A percentile compares a stretch with the other conserved stretches of the same genome.
phyloP scores from a whole-genome alignment of 2,329 filamentous ascomycete species.

The Pseudogymnoascus sp. region DNA sequence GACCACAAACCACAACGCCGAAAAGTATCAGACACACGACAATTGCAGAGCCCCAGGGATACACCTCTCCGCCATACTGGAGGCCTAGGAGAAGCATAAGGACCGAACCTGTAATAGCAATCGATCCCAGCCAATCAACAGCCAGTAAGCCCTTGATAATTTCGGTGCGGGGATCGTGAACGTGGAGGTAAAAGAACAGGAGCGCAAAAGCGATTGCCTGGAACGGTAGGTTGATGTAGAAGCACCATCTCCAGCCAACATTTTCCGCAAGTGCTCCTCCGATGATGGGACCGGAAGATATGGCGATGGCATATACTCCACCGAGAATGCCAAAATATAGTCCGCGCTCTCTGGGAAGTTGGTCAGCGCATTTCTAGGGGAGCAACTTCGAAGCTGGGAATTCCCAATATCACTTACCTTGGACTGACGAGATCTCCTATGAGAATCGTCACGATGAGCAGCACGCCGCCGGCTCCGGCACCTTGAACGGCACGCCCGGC shows the following conservation, averaged over 20 bases:
- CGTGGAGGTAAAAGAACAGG: constrained; percentile 50
- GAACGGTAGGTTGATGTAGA: constrained; percentile 40
- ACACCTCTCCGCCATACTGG: constrained; percentile 38
- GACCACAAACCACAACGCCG: constrained; percentile 37
- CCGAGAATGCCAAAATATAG: constrained; percentile 34
- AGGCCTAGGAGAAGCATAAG: constrained; percentile 65
- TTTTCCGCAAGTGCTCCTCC: constrained; percentile 36
- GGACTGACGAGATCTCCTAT: constrained; percentile 41
- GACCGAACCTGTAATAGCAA: constrained; percentile 55
- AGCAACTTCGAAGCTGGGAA: constrained; percentile 5
- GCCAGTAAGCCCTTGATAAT: constrained; percentile 12
- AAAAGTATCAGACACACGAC: constrained; percentile 72
- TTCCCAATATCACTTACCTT: background rate
- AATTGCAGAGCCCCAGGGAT: constrained; percentile 58
- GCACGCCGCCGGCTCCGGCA: constrained; percentile 53
- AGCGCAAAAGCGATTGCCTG: constrained; percentile 49
- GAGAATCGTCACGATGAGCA: constrained; percentile 54
- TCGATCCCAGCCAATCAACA: constrained; percentile 11
- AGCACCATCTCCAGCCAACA: constrained; percentile 40
- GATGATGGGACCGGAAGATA: constrained; percentile 31
- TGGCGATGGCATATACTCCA: constrained; percentile 35
- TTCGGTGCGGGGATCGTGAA: constrained; percentile 39
- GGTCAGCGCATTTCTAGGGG: constrained; percentile 12
- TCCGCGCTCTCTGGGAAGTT: constrained; percentile 38
- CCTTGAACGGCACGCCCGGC: constrained; percentile 54